A percentile compares a stretch with the other conserved stretches of the same genome.
Conservation (phyloP, 768 basidiomycete genomes). For the Candolleomyces eurysporus region DNA sequence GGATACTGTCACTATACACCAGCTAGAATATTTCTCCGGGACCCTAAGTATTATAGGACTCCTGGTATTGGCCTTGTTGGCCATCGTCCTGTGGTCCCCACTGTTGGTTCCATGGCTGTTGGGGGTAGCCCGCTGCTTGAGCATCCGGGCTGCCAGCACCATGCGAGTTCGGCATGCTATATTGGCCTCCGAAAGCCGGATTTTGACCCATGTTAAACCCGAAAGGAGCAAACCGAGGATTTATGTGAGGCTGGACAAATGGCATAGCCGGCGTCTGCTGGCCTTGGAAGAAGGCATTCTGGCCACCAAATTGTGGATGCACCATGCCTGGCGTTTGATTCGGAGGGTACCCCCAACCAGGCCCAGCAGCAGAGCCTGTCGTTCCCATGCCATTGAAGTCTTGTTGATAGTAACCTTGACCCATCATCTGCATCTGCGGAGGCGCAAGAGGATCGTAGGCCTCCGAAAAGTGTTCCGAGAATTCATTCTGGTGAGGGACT, state of each 20-base stretch:
- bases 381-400: not conserved
- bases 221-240: slow-evolving; percentile 76
- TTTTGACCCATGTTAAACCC: slow-evolving; percentile 33
- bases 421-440: not conserved
- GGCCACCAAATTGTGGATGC: slow-evolving; percentile 3
- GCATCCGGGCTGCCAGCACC: not conserved
- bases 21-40: not conserved
- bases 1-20: not conserved
- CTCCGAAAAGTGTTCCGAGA: not conserved
- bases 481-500: too few species aligned
- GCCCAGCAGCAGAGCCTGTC: not conserved
- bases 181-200: not conserved
- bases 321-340: not conserved
- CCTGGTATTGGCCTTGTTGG: not conserved
- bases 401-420: not conserved
- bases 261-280: slow-evolving; percentile 10
- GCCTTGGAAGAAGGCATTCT: not conserved
- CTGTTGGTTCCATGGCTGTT: slow-evolving; percentile 31
- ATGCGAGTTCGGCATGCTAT: not conserved
- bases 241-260: slow-evolving; percentile 78
- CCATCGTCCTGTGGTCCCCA: slow-evolving; percentile 23
- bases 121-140: not conserved
- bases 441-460: slow-evolving; percentile 10
- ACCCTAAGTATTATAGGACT: not conserved
- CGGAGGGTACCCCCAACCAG: slow-evolving; percentile 3